Conservation (phyloP, 2,329 filamentous ascomycete genomes). For the Harringtonia lauricola region DNA sequence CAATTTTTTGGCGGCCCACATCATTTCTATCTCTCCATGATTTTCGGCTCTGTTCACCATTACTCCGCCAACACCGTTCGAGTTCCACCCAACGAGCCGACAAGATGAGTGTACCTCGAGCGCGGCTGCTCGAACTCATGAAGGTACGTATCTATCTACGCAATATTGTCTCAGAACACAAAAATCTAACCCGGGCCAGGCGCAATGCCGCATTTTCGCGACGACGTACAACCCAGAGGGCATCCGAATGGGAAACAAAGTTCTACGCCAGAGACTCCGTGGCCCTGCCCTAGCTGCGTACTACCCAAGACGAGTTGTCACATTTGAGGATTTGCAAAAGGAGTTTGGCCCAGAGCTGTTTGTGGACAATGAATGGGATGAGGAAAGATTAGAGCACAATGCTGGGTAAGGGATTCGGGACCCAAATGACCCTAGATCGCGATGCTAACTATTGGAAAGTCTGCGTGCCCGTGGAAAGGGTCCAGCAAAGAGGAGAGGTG, state of each 20-base stretch:
- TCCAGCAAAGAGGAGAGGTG: conserved; percentile 61
- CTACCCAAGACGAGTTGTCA: conserved; percentile 68
- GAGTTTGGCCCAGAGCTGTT: conserved; percentile 55
- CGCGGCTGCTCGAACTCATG: conserved; percentile 59
- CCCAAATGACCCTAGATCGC: no score
- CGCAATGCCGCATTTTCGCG: conserved; percentile 85
- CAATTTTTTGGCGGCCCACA: no score
- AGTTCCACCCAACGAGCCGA: conserved; percentile 15
- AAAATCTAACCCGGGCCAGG: conserved; percentile 34
- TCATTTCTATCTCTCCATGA: no score
- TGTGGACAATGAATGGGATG: conserved; percentile 64
- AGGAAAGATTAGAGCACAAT: conserved; percentile 68
- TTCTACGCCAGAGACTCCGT: conserved; percentile 76
- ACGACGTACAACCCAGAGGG: conserved; percentile 81
- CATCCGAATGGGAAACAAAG: conserved; percentile 77
- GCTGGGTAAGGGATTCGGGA: conserved; percentile 54
- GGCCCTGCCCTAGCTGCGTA: conserved; percentile 79
- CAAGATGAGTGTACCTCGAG: conserved; percentile 52
- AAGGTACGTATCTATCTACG: conserved; percentile 46
- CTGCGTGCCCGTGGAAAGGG: conserved; percentile 75
- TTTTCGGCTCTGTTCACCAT: not conserved
- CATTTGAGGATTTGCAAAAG: conserved; percentile 62
- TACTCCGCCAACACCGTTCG: not conserved
- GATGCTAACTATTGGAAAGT: conserved; percentile 27
- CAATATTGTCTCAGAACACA: no score